phyloP scores from a whole-genome alignment of 2,329 filamentous ascomycete species.

The Diaporthe ampelina region DNA sequence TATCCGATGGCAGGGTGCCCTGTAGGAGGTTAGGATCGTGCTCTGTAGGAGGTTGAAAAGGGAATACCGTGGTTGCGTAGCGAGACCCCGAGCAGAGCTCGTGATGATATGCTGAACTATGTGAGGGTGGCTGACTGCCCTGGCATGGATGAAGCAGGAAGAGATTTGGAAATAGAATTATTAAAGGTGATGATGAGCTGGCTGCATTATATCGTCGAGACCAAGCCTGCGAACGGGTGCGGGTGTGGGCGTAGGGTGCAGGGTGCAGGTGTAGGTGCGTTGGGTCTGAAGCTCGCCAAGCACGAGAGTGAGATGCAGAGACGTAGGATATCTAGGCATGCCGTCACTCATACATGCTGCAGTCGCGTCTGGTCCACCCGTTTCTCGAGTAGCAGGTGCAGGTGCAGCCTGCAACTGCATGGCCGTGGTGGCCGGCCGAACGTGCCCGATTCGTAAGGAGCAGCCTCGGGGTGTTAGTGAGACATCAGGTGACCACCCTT shows the following conservation, averaged over 20 bases:
- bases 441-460: not conserved
- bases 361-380: not conserved
- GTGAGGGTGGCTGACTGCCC: too few relatives aligned
- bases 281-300: not conserved
- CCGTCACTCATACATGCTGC: not conserved
- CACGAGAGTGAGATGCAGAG: not conserved
- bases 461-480: not conserved
- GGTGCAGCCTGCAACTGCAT: not conserved
- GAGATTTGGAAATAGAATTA: not conserved
- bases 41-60: too few relatives aligned
- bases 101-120: too few relatives aligned
- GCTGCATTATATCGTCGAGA: not conserved
- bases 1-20: too few relatives aligned
- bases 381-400: not conserved
- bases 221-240: not conserved
- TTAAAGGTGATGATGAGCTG: not conserved
- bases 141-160: not conserved
- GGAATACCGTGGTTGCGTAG: too few relatives aligned
- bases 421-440: too few relatives aligned
- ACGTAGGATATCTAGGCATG: not conserved
- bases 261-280: not conserved
- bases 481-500: conserved; percentile 3
- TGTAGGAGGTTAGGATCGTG: too few relatives aligned
- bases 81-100: too few relatives aligned
- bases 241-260: too few relatives aligned